Percentiles rank a stretch among this genome's conserved stretches.
phyloP scores from a whole-genome alignment of 495 filamentous ascomycete genomes.

The Podospora didyma region DNA sequence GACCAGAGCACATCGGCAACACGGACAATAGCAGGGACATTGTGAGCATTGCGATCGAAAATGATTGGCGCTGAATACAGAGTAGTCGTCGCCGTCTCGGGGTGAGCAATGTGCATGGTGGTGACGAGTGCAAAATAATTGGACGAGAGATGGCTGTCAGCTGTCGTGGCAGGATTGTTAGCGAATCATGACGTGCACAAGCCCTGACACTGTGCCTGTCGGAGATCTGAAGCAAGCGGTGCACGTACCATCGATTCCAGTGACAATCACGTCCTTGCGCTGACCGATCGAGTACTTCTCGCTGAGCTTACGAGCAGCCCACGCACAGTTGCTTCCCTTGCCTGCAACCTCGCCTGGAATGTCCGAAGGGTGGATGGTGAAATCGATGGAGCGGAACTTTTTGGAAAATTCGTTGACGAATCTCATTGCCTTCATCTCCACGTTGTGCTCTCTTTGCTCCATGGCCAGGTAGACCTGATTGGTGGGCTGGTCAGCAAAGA shows the following conservation, averaged over 20 bases:
- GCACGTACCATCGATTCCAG: conserved; percentile 63
- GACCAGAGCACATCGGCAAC: conserved; percentile 66
- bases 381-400: conserved; percentile 56
- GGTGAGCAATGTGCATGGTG: conserved; percentile 51
- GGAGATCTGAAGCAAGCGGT: neutral
- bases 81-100: conserved; percentile 52
- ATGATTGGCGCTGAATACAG: conserved; percentile 67
- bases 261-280: conserved; percentile 59
- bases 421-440: conserved; percentile 49
- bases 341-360: conserved; percentile 61
- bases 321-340: conserved; percentile 66
- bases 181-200: conserved; percentile 21
- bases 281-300: conserved; percentile 48
- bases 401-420: conserved; percentile 53
- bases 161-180: conserved; percentile 38
- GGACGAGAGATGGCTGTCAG: conserved; percentile 62
- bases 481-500: conserved; percentile 11
- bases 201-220: conserved; percentile 1
- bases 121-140: conserved; percentile 62
- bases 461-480: conserved; percentile 65
- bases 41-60: conserved; percentile 66
- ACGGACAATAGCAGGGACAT: conserved; percentile 60
- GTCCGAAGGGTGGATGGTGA: conserved; percentile 57
- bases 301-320: conserved; percentile 58
- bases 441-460: conserved; percentile 56